Percentiles rank a stretch among this genome's conserved stretches.
Evolutionary conservation across 179 eudicot genomes (phyloP).

Genomic region (Beta lomatogona): DNA sequence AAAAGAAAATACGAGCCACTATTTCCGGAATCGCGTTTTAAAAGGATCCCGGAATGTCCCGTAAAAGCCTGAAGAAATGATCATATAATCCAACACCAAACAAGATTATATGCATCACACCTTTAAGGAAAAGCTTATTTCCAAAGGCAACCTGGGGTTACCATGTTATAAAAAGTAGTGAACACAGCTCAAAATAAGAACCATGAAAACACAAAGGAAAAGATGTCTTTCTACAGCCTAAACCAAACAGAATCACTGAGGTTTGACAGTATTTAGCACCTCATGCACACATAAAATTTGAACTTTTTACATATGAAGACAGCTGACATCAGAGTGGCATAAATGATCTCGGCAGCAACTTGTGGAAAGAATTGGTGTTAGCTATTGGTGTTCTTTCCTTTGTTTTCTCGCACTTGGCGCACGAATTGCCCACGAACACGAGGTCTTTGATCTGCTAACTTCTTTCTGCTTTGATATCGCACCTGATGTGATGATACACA

Average conservation of each 20-base stretch:
- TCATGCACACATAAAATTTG: slow-evolving; percentile 10
- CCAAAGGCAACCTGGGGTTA: slow-evolving; percentile 13
- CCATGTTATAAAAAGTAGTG: slow-evolving; percentile 3
- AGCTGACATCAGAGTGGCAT: slow-evolving; percentile 25
- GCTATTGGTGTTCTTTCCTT: slow-evolving; percentile 44
- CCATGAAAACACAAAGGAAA: slow-evolving; percentile 18
- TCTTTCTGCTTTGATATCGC: slow-evolving; percentile 79
- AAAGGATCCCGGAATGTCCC: neutral
- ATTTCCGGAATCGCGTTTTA: neutral
- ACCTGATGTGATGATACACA: slow-evolving; percentile 40
- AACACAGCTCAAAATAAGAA: slow-evolving; percentile 21
- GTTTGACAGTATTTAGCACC: slow-evolving; percentile 29
- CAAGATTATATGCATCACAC: neutral
- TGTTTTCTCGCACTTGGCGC: slow-evolving; percentile 43
- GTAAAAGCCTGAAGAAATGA: neutral
- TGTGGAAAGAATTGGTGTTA: slow-evolving; percentile 35
- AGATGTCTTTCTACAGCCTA: slow-evolving; percentile 22
- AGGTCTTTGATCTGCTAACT: slow-evolving; percentile 76
- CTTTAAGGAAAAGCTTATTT: slow-evolving; percentile 14
- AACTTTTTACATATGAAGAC: slow-evolving; percentile 23
- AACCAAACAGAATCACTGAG: slow-evolving; percentile 27
- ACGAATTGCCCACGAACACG: slow-evolving; percentile 73
- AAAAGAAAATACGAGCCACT: neutral
- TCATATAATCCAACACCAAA: neutral
- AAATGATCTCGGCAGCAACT: neutral